Evolutionary conservation across 1,139 yeast species (phyloP), one percentile per base, ranked within the genome.

Genomic region (Hemisphaericaspora xylofermentans): DNA sequence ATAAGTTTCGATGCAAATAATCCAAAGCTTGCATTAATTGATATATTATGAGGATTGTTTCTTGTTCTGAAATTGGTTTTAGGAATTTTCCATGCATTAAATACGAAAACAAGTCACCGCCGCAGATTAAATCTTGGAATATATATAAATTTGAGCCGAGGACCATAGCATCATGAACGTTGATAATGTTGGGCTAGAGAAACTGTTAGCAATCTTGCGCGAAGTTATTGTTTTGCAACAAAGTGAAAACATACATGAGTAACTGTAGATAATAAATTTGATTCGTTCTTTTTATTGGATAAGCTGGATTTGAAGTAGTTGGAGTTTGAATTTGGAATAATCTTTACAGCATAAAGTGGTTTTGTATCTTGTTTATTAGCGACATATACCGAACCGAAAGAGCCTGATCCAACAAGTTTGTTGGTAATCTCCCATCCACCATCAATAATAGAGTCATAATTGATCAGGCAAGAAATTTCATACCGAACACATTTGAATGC

Each of bases 51-150:
- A 80, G 54, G 10, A 81, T 53, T 0, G 77, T 63, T 49, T 82
- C 85, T 19, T 71, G 66, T 51, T 81, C 87, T 1, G 80, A 65
- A 1, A 82, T 49, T 1, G 78, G 56, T 2, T 60, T 52, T 15
- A 76, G 53, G 13, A 60, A 54, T 19, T 64, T 63, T 3, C 73
- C 75, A 38, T 68, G 66, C 0, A 78, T 69, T 21, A 82, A 55
- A 49, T 80, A 82, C 0, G 86, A 79, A 48, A 81, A 81, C 13
- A 82, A 58, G 51, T 83, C 89, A 0, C 88, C 88, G 1, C 88
- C 88, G 43, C 76, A 67, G 4, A 76, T 54, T 17, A 74, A 60
- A 47, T 78, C 82, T 52, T 79, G 78, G 48, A 76, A 76, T 8
- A 80, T 69, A 40, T 68, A 73, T 2, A 73, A 45, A 12, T 73